phyloP scores from a whole-genome alignment of 2,329 filamentous ascomycete species.

The Trichoderma gracile region DNA sequence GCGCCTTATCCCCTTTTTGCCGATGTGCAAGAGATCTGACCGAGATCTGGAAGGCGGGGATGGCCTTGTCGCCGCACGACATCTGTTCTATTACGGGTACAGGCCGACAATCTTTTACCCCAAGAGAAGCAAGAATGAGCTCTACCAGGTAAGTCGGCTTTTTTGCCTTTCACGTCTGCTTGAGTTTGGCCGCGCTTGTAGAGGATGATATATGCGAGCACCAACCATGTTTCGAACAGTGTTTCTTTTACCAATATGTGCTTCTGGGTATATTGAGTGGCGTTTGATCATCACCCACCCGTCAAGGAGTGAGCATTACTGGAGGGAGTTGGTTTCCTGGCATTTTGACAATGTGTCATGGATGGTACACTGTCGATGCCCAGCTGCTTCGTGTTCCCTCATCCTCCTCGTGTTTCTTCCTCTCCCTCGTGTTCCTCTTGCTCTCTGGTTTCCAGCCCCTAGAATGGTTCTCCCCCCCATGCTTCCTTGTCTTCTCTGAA shows the following conservation, averaged over 20 bases:
- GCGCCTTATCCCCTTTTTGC: background rate
- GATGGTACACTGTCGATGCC: background rate
- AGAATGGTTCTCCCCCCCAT: background rate
- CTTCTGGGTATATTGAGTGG: slow-evolving; percentile 25
- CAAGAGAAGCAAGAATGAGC: slow-evolving; percentile 84
- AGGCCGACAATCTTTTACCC: slow-evolving; percentile 87
- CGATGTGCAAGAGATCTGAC: background rate
- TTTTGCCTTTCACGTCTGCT: background rate
- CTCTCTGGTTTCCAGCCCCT: no score
- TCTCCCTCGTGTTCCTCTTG: no score
- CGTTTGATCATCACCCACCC: background rate
- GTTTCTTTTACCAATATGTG: slow-evolving; percentile 26
- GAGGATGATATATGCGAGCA: background rate
- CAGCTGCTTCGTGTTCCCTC: background rate
- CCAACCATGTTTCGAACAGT: slow-evolving; percentile 24
- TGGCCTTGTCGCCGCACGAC: slow-evolving; percentile 88
- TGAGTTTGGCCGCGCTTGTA: background rate
- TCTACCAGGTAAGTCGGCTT: slow-evolving; percentile 68
- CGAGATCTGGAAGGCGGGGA: slow-evolving; percentile 73
- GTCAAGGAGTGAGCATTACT: background rate
- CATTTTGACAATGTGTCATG: background rate
- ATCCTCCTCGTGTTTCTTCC: no score
- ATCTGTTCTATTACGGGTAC: slow-evolving; percentile 91
- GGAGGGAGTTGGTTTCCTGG: background rate
- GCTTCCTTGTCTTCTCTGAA: background rate